These are phyloP conservation scores for Clitocybe nebularis DNA, from an alignment of 1,284 basidiomycete species.

Conservation along the genomic window DNA sequence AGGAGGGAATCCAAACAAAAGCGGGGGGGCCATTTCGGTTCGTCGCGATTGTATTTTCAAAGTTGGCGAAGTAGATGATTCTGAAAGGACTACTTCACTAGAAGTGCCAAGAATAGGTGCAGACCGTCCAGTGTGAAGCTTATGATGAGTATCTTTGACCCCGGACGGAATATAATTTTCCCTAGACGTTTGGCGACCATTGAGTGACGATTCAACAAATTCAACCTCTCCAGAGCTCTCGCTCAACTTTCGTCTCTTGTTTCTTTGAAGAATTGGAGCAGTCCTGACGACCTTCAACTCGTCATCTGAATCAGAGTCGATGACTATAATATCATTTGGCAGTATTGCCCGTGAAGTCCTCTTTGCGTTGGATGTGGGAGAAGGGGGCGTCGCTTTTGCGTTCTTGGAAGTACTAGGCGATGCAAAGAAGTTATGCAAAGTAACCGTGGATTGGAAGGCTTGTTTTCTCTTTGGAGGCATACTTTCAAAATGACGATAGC, in stretches of 20 bases:
- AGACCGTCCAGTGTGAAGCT: too few relatives aligned
- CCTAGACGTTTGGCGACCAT: too few relatives aligned
- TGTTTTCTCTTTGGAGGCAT: constrained; percentile 37
- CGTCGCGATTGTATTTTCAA: too few relatives aligned
- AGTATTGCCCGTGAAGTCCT: constrained; percentile 5
- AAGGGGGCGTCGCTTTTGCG: constrained; percentile 4
- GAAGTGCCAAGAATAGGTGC: too few relatives aligned
- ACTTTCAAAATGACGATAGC: background rate
- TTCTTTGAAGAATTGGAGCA: constrained; percentile 7
- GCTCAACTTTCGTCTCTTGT: constrained; percentile 18
- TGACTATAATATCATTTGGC: constrained; percentile 46
- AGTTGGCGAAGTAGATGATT: too few relatives aligned
- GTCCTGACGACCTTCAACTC: constrained; percentile 21
- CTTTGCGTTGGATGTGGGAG: constrained; percentile 11
- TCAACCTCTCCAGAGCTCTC: constrained; percentile 27
- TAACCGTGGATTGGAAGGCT: constrained; percentile 34
- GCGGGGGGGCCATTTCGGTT: too few relatives aligned
- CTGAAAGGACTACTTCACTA: too few relatives aligned
- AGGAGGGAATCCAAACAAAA: too few relatives aligned
- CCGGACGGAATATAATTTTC: too few relatives aligned
- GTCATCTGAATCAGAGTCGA: constrained; percentile 57
- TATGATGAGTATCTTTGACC: too few relatives aligned
- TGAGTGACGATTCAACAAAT: constrained; percentile 26
- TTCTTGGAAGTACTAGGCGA: constrained; percentile 15
- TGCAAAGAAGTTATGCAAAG: constrained; percentile 52